A percentile compares a stretch with the other conserved stretches of the same genome.
Conservation (phyloP, 768 basidiomycete species). For the Hericium erinaceus region DNA sequence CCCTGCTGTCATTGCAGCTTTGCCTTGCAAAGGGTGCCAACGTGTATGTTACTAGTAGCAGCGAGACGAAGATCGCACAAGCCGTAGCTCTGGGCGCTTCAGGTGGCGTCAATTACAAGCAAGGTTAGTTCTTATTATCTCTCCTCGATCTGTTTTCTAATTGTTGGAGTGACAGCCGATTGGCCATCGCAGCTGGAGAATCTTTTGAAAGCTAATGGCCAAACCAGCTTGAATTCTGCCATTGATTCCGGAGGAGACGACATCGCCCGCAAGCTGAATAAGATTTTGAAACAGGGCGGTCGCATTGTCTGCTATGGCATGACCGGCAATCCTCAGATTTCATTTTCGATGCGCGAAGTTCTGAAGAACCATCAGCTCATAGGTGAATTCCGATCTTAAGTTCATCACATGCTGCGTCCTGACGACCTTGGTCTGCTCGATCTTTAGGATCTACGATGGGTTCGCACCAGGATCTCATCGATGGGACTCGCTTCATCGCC, state of each 20-base stretch:
- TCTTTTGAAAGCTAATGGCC: constrained; percentile 20
- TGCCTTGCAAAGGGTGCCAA: constrained; percentile 66
- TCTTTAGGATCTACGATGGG: constrained; percentile 75
- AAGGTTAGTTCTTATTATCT: constrained; percentile 31
- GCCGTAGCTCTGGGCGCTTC: constrained; percentile 62
- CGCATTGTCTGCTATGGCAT: constrained; percentile 31
- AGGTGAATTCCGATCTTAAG: constrained; percentile 33
- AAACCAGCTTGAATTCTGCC: constrained; percentile 26
- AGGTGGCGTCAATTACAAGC: constrained; percentile 70
- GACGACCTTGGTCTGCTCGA: background rate
- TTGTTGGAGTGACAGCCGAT: constrained; percentile 12
- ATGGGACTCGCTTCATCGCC: constrained; percentile 61
- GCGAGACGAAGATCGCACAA: constrained; percentile 54
- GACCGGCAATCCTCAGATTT: constrained; percentile 49
- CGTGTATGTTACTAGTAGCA: constrained; percentile 78
- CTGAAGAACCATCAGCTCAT: constrained; percentile 65
- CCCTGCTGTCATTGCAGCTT: constrained; percentile 64
- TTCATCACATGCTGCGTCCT: background rate
- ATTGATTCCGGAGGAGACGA: constrained; percentile 39
- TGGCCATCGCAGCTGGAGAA: constrained; percentile 27
- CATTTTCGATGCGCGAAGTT: constrained; percentile 72
- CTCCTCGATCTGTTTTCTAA: background rate
- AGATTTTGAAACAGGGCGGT: constrained; percentile 28
- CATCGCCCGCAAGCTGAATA: constrained; percentile 25
- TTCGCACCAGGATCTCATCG: constrained; percentile 60